phyloP scores from a whole-genome alignment of 2,329 filamentous ascomycete species.

The Fusarium sp. region DNA sequence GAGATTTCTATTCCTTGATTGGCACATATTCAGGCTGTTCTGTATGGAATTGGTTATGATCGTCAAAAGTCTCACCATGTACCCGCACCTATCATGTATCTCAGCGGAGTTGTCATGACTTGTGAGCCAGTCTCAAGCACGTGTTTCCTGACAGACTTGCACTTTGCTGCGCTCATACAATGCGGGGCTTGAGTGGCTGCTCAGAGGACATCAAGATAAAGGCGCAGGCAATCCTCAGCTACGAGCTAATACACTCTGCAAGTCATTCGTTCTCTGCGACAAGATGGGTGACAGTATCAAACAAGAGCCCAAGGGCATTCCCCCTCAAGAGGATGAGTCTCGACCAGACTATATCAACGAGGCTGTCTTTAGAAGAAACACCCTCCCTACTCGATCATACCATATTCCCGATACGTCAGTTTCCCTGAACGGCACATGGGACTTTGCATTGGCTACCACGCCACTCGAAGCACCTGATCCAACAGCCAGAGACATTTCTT shows the following conservation, averaged over 20 bases:
- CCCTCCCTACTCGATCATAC: constrained; percentile 62
- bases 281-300: constrained; percentile 34
- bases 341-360: constrained; percentile 61
- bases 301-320: constrained; percentile 41
- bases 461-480: constrained; percentile 57
- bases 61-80: constrained; percentile 23
- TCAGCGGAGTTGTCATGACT: constrained; percentile 17
- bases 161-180: constrained; percentile 13
- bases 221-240: constrained; percentile 2
- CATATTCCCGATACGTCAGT: constrained; percentile 60
- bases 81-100: constrained; percentile 31
- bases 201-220: constrained; percentile 23
- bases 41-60: constrained; percentile 17
- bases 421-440: constrained; percentile 65
- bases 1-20: constrained; percentile 1
- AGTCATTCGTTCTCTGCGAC: not conserved
- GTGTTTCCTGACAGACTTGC: constrained; percentile 9
- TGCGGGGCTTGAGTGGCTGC: constrained; percentile 18
- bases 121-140: constrained; percentile 21
- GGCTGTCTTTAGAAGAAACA: constrained; percentile 62
- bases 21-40: not conserved
- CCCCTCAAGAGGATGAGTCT: constrained; percentile 48
- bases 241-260: not conserved
- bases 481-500: constrained; percentile 57
- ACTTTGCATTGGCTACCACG: constrained; percentile 60